Evolutionary conservation across 2,329 filamentous ascomycete genomes (phyloP), one percentile per base, ranked within the genome.

Genomic region (Metarhizium sp.): DNA sequence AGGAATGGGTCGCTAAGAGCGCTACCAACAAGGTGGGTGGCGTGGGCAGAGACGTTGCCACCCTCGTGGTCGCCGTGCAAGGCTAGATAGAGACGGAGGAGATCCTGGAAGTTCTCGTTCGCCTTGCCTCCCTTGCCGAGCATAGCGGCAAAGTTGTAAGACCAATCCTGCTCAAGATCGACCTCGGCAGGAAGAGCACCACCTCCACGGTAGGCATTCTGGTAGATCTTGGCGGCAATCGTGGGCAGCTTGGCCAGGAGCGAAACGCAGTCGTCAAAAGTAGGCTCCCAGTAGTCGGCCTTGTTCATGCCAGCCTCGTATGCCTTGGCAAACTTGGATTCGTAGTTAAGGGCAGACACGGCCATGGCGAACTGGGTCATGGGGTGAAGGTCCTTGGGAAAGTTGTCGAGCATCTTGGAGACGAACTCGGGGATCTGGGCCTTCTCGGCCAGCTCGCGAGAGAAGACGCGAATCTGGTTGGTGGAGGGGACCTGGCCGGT

Each of bases 331-430:
- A 99, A 99, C 67, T 87, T 84, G 65, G 90, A 96, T 63, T 91
- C 91, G 71, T 96, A 90, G 76, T 95, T 96, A 59, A 99, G 81
- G n/a, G 94, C 89, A 18, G 91, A 92, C 53, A 97, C 94, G 49
- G 92, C 91, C 64, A 95, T 94, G 62, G 92, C 87, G 64, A 99
- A 92, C 72, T 97, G 92, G 11, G 94, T 97, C 94, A 99, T 99
- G 57, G 94, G 94, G 73, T 99, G 94, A 55, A 97, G 84, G 68
- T 92, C 87, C 62, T 75, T 86, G 60, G 94, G 92, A 74, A 97
- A 95, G 65, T 84, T 80, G 73, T 95, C 90, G 58, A 97, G 85
- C 82, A 97, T 86, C 73, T 90, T 86, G 68, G 84, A 81, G 63
- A 97, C 86, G 64, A 95, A 95, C 47, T 80, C 76, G 29, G 94